A percentile compares a stretch with the other conserved stretches of the same genome.
phyloP scores from a whole-genome alignment of 2,329 filamentous ascomycete genomes.

The Claviceps paspali region DNA sequence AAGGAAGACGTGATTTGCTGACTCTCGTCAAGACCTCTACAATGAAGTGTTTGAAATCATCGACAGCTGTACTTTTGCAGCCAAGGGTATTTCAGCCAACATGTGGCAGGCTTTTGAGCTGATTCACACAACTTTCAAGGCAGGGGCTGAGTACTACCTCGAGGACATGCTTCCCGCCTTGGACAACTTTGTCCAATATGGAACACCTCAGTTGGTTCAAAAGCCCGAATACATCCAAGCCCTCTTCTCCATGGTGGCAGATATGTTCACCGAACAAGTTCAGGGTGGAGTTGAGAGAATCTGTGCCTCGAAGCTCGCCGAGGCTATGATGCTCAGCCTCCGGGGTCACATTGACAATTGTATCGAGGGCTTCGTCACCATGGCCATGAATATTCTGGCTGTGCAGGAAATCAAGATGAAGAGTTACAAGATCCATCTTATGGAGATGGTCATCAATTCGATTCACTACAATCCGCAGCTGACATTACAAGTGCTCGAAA shows the following conservation, averaged over 20 bases:
- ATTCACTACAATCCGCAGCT: constrained; percentile 93
- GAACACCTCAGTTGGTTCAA: constrained; percentile 61
- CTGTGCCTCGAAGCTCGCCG: constrained; percentile 92
- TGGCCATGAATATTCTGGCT: constrained; percentile 72
- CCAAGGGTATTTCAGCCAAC: constrained; percentile 83
- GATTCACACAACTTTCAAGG: constrained; percentile 93
- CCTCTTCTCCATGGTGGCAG: constrained; percentile 82
- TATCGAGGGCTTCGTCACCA: constrained; percentile 72
- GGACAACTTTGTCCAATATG: constrained; percentile 95
- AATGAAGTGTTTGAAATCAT: constrained; percentile 99
- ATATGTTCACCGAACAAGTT: constrained; percentile 86
- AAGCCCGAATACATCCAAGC: constrained; percentile 79
- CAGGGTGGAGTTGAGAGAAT: constrained; percentile 89
- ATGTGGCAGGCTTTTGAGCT: constrained; percentile 99
- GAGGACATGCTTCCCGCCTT: constrained; percentile 97
- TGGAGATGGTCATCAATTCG: constrained; percentile 98
- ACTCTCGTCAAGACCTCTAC: constrained; percentile 53
- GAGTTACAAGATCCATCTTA: constrained; percentile 86
- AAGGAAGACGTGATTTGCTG: background rate
- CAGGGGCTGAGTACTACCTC: constrained; percentile 88
- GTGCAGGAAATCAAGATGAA: constrained; percentile 72
- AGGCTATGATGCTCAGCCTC: constrained; percentile 93
- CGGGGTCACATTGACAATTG: constrained; percentile 78
- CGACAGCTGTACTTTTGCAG: constrained; percentile 96
- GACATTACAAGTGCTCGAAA: constrained; percentile 74